Evolutionary conservation across 305 asterid species (phyloP), one percentile per base, ranked within the genome.

Genomic region (Fraxinus xanthoxyloides): DNA sequence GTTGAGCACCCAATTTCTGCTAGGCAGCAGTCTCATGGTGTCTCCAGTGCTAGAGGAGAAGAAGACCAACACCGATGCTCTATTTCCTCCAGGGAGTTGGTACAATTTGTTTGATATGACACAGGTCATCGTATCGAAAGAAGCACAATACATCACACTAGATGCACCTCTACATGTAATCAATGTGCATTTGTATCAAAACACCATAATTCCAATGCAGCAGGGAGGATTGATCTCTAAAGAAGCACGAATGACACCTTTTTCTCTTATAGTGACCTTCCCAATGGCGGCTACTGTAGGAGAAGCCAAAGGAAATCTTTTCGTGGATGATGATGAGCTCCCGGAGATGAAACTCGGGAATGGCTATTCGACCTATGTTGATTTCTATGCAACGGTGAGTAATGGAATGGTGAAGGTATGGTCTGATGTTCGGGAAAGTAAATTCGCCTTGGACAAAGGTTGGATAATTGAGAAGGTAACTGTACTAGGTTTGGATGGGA

Each of bases 381-480:
- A 56, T 56, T 56, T 56, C 30, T 19, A 56, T 19, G 67, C 67
- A 19, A 56, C 67, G 0, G 67, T 56, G 28, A 56, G 67, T 7
- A 21, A 56, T 7, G 67, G 67, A 56, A 56, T 56, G 67, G 67
- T 56, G 67, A 56, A 56, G 67, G 67, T 56, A 6, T 56, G 67
- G 67, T 56, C 67, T 4, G 13, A 56, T 19, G 67, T 56, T 56
- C 30, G 4, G 28, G 67, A 56, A 19, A 56, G 28, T 19, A 56
- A 56, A 7, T 56, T 56, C 28, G 67, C 67, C 28, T 56, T 56
- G 2, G 67, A 56, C 30, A 56, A 56, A 7, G 67, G 67, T 56
- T 89, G 88, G 92, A 79, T 30, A 5, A 82, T 89, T 17, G 92
- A 87, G 83, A 89, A 80, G 75, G 77, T 87, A 15, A 82, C 82